Base-by-base conservation (phyloP, 2,329 filamentous ascomycete species). In the Teratosphaeria pseudoeucalypti region DNA sequence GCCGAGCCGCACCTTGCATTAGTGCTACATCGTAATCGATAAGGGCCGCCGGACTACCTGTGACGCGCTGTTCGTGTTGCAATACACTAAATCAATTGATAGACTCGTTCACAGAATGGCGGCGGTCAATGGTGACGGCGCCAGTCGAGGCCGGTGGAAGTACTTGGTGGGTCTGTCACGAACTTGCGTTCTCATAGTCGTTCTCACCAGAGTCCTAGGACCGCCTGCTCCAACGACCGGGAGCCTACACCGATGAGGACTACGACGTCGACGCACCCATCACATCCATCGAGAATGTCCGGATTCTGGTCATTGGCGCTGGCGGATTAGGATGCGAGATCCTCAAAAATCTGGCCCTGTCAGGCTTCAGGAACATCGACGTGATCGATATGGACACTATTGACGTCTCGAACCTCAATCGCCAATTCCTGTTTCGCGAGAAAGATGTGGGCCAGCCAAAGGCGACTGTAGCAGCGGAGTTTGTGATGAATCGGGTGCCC, bases 321-420 rank as follows among this genome's bases (percentile, higher is more conserved):
- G 94, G 94, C 63, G 94, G 94, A 11, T 76, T 99, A 61, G 94
- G 94, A 65, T 99, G 94, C 69, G 94, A 99, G 73, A 95, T 99
- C 53, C 79, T 99, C 57, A 99, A 99, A 79, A 90, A 99, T 70
- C 82, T 99, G 37, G 94, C 94, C 52, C 82, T 99, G 57, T 96
- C 92, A 1, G 91, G 92, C 32, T 99, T 99, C 79, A 95, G 89
- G 74, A 85, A 96, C 70, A 96, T 99, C 66, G 91, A 99, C 78
- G 94, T 99, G 61, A 97, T 99, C 68, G 94, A 99, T 76, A 99
- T 99, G 94, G 91, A 99, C 75, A 99, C 92, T 1, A 99, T 99
- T 74, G 94, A 99, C 71, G 92, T 99, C 62, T 96, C 92, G 56
- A 99, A 99, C 73, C 82, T 99, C 26, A 99, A 99, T 75, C 88